These are phyloP conservation scores for Eucalyptus victrix DNA, from an alignment of 345 rosid genomes.

Conservation along the genomic window DNA sequence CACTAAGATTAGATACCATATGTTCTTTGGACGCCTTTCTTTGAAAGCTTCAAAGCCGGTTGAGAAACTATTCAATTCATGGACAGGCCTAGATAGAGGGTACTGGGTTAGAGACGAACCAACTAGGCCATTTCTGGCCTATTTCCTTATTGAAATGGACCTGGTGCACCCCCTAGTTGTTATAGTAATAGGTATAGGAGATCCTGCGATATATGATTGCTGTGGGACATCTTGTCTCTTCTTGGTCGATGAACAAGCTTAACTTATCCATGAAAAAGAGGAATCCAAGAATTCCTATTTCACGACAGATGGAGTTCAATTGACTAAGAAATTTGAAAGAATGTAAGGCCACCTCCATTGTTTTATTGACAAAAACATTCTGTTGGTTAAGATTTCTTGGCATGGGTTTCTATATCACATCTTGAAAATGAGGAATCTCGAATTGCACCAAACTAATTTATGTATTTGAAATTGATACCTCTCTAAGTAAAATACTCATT, in stretches of 20 bases:
- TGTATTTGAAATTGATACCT: not conserved
- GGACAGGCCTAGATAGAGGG: not conserved
- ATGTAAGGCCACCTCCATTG: not conserved
- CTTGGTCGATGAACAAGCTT: not conserved
- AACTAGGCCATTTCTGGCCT: rapidly evolving
- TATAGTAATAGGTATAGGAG: not conserved
- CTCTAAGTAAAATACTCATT: not conserved
- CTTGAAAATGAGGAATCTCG: not conserved
- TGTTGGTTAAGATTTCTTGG: not conserved
- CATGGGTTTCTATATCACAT: not conserved
- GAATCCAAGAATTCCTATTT: not conserved
- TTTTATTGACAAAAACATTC: not conserved
- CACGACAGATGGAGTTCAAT: not conserved
- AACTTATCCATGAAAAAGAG: not conserved
- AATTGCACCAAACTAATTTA: not conserved
- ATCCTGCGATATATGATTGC: too few relatives aligned
- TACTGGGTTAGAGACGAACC: not conserved
- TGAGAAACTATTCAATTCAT: not conserved
- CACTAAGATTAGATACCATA: not conserved
- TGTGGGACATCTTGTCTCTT: not conserved
- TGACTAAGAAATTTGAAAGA: not conserved
- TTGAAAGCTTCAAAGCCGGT: not conserved
- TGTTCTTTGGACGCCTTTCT: not conserved
- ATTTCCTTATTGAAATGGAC: not conserved
- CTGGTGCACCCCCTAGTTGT: not conserved